phyloP scores from a whole-genome alignment of 2,329 filamentous ascomycete genomes.

The Xylaria sp. region DNA sequence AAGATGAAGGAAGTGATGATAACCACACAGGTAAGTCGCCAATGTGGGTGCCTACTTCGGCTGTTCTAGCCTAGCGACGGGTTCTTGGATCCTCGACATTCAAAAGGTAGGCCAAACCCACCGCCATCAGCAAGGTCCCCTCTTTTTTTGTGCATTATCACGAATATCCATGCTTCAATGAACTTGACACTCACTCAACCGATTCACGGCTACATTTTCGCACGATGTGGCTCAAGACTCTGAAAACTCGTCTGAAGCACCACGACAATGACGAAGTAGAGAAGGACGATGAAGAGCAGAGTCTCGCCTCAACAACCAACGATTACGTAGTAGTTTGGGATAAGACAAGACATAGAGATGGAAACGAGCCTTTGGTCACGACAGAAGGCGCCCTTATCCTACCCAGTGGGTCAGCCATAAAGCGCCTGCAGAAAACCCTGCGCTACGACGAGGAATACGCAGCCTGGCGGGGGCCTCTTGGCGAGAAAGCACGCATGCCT shows the following conservation, averaged over 20 bases:
- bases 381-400: slow-evolving; percentile 18
- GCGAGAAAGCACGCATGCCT: slow-evolving; percentile 32
- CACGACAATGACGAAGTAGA: neutral
- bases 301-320: neutral
- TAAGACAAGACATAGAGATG: neutral
- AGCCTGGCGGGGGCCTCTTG: slow-evolving; percentile 33
- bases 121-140: neutral
- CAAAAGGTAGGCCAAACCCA: neutral
- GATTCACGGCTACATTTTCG: no score
- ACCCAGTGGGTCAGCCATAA: neutral
- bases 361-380: slow-evolving; percentile 13
- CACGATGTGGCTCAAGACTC: slow-evolving; percentile 25
- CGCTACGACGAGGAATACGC: slow-evolving; percentile 39
- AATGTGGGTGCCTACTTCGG: neutral
- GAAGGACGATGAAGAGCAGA: neutral
- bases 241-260: slow-evolving; percentile 25
- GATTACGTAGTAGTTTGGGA: slow-evolving; percentile 21
- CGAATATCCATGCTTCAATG: neutral
- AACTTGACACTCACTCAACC: neutral
- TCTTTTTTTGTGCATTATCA: neutral
- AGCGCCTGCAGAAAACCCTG: slow-evolving; percentile 33
- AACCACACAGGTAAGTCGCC: neutral
- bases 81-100: neutral
- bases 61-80: neutral
- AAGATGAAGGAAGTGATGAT: slow-evolving; percentile 7